Base-by-base conservation (phyloP, 225 moss, liverwort and hornwort genomes). In the Marchantia polymorpha region DNA sequence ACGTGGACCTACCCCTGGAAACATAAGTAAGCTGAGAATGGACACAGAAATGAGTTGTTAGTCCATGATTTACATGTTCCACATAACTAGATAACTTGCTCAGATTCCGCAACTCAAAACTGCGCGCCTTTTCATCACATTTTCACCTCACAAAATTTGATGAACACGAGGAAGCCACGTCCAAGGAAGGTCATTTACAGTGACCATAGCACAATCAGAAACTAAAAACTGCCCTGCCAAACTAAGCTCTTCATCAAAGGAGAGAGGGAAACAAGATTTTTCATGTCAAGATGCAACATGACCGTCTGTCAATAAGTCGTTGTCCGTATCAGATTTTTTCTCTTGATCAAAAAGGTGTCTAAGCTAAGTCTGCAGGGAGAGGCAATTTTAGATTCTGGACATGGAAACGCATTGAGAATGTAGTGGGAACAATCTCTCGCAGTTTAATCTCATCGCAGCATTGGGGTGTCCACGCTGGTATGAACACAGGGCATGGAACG, bases 1-100 rank as follows among this genome's bases (percentile, higher is more conserved):
- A 77, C 7, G 64, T 64, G 51, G 64, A 65, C 20, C 77, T 66
- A 77, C 48, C 49, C 64, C 77, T 51, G 64, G 77, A 77, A 23
- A 52, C 17, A 50, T 39, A 64, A 26, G 49, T 77, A 27, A 77
- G 66, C 77, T 77, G 77, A 77, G 49, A 66, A 77, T 29, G 50
- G 50, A 65, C 77, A 77, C 46, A 64, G 25, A 17, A 64, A 16
- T 59, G 1, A 49, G 49, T 10, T 51, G 64, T 77, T 77, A 77
- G 64, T 66, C 25, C 65, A 77, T 10, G 4, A 17, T 75, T 59
- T 17, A 26, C 30, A 75, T 15, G 14, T 52, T 59, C 55, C 30
- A 75, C 54, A 55, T 59, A 17, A 27, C 58, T 52, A 16, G 29
- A 16, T 56, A 29, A 29, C 3, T 7, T 19, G 5, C 7, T 25